Evolutionary conservation across 306 rosid species (phyloP), one percentile per base, ranked within the genome.

Genomic region (Cucumis melo): DNA sequence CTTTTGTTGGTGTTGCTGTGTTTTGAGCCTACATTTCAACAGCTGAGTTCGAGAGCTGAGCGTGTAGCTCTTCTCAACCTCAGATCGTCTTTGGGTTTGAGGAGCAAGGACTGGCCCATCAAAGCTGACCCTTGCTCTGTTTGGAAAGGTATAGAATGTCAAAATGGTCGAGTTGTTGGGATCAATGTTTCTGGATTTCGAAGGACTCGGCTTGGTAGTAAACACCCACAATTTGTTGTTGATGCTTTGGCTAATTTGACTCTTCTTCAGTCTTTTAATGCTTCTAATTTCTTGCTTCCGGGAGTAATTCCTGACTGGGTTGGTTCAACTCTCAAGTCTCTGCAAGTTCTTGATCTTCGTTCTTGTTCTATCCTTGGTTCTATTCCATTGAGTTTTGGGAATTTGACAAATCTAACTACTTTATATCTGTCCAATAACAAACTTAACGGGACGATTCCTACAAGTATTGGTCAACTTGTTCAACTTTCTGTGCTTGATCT

Each of bases 101-200:
- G 96, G 77, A 77, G 86, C 88, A 87, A 34, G 82, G 98, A 91
- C 58, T 94, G 97, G 98, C 98, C 98, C 48, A 78, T 71, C 77
- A 94, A 90, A 71, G 81, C 85, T 13, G 96, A 94, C 91, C 97
- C 96, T 60, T 94, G 98, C 78, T 66, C 78, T 51, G 23, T 66
- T 64, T 93, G 98, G 98, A 63, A 27, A 34, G 98, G 97, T 3
- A 79, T 91, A 4, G 27, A 61, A 0, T 94, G 98, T 80, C 81
- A 68, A 39, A 84, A 91, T 81, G 98, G 97, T 72, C 79, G 88
- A 67, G 94, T 94, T 80, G 79, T 89, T 60, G 91, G 86, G 87
- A 80, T 94, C 83, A 89, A 89, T 77, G 82, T 94, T 64, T 87
- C 96, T 81, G 97, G 98, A 44, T 94, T 94, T 66, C 81, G 83